phyloP scores from a whole-genome alignment of 305 asterid species.

The Coffea humblotiana region DNA sequence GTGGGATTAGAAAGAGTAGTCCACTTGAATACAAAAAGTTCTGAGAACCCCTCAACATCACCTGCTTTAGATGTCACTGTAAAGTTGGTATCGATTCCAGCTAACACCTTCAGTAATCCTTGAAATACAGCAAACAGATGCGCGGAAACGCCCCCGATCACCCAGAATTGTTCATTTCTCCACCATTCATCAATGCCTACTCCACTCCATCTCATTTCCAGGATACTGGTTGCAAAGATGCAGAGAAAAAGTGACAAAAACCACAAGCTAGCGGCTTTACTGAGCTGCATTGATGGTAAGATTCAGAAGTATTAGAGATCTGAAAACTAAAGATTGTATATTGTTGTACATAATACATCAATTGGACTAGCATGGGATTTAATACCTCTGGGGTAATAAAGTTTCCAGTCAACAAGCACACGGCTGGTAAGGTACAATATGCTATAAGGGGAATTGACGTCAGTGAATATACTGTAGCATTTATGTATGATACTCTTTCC shows the following conservation, averaged over 20 bases:
- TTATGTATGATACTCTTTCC: slow-evolving; percentile 55
- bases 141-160: slow-evolving; percentile 57
- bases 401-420: slow-evolving; percentile 57
- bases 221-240: slow-evolving; percentile 47
- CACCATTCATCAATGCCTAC: slow-evolving; percentile 55
- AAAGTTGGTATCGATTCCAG: slow-evolving; percentile 55
- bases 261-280: slow-evolving; percentile 46
- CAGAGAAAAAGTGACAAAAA: slow-evolving; percentile 52
- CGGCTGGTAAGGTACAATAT: slow-evolving; percentile 61
- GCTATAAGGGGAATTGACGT: slow-evolving; percentile 55
- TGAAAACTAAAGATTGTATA: background rate
- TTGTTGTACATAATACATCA: background rate
- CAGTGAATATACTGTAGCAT: slow-evolving; percentile 53
- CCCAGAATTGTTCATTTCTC: slow-evolving; percentile 73
- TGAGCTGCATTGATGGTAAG: slow-evolving; percentile 32
- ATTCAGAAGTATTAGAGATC: background rate
- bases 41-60: slow-evolving; percentile 46
- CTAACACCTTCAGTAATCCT: slow-evolving; percentile 52
- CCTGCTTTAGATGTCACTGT: slow-evolving; percentile 57
- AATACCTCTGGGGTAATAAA: slow-evolving; percentile 58
- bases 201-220: slow-evolving; percentile 62
- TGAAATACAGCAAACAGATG: slow-evolving; percentile 57
- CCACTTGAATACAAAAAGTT: slow-evolving; percentile 54
- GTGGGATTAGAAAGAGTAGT: slow-evolving; percentile 52
- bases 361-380: background rate